Evolutionary conservation across 768 basidiomycete species (phyloP), one percentile per base, ranked within the genome.

Genomic region (Lentinus tigrinus): DNA sequence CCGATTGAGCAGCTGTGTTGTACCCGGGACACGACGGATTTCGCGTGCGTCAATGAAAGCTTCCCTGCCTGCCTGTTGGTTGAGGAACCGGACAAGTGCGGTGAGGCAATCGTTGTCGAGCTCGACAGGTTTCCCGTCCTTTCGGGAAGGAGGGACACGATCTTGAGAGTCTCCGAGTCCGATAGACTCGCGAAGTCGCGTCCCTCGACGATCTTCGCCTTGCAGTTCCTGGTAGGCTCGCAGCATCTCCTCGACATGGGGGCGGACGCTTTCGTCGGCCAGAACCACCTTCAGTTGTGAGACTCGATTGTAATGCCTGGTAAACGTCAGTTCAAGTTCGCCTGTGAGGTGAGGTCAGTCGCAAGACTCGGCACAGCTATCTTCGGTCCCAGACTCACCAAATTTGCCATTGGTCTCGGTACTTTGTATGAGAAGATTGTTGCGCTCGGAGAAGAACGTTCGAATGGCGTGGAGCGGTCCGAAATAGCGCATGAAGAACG

Each of bases 401-500:
- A 56, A 38, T 19, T 62, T 66, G 3, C 52, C 23, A 53, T 74
- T 71, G 1, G 68, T 69, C 17, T 67, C 63, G 6, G 62, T 43
- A 4, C 57, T 43, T 43, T 70, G 70, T 10, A 73, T 50, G 13
- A 64, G 51, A 24, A 57, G 54, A 47, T 72, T 74, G 36, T 67
- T 68, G 14, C 68, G 61, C 49, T 77, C 69, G 31, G 70, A 75
- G 24, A 65, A 64, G 37, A 65, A 65, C 10, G 66, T 60, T 53
- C 69, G n/a, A 36, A 58, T 58, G 21, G 60, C 43, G 52, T 74
- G 73, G 0, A 52, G 37, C 0, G 74, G 74, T 1, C 75, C 74
- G 54, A 69, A 74, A 0, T 59, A 43, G 1, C 62, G 52, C 14
- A 75, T 47, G 31, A 67, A 56, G 23, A 69, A 52, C 0, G 65